A percentile compares a stretch with the other conserved stretches of the same genome.
Evolutionary conservation across 805 yeast species (phyloP).

Genomic region (Metschnikowia noctiluminum): DNA sequence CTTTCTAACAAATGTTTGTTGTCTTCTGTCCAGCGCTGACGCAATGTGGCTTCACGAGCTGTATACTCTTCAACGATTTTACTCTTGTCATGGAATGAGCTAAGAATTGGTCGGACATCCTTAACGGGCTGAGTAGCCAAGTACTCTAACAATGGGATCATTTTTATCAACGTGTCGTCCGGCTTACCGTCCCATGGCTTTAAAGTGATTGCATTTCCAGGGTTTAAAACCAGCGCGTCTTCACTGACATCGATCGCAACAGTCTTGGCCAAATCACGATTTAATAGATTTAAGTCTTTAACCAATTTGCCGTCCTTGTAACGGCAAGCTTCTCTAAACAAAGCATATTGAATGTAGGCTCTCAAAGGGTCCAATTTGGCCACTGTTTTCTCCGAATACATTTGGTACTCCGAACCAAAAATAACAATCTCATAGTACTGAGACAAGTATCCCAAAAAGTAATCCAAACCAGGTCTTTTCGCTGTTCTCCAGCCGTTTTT

Average conservation of each 20-base stretch:
- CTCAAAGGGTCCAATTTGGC: slow-evolving; percentile 91
- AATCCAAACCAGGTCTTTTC: slow-evolving; percentile 97
- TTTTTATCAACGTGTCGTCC: slow-evolving; percentile 72
- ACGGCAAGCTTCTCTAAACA: slow-evolving; percentile 87
- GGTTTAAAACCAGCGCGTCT: slow-evolving; percentile 74
- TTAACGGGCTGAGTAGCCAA: slow-evolving; percentile 80
- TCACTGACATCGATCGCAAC: slow-evolving; percentile 76
- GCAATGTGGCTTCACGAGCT: slow-evolving; percentile 69
- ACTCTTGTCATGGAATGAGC: slow-evolving; percentile 63
- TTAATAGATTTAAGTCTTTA: slow-evolving; percentile 85
- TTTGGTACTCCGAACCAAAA: slow-evolving; percentile 80
- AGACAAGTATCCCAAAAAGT: slow-evolving; percentile 89
- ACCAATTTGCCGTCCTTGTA: slow-evolving; percentile 84
- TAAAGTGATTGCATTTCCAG: slow-evolving; percentile 88
- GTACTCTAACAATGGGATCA: slow-evolving; percentile 93
- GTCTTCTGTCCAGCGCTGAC: slow-evolving; percentile 65
- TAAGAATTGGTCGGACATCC: slow-evolving; percentile 87
- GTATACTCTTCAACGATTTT: slow-evolving; percentile 76
- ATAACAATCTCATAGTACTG: slow-evolving; percentile 95
- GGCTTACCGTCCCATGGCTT: slow-evolving; percentile 83
- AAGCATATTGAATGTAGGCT: slow-evolving; percentile 80
- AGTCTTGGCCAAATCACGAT: slow-evolving; percentile 84
- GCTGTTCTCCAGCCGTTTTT: slow-evolving; percentile 97
- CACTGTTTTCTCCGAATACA: slow-evolving; percentile 79
- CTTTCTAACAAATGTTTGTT: slow-evolving; percentile 34